Percentiles rank a stretch among this genome's conserved stretches.
phyloP scores from a whole-genome alignment of 345 rosid species.

The Lepidium sativum region DNA sequence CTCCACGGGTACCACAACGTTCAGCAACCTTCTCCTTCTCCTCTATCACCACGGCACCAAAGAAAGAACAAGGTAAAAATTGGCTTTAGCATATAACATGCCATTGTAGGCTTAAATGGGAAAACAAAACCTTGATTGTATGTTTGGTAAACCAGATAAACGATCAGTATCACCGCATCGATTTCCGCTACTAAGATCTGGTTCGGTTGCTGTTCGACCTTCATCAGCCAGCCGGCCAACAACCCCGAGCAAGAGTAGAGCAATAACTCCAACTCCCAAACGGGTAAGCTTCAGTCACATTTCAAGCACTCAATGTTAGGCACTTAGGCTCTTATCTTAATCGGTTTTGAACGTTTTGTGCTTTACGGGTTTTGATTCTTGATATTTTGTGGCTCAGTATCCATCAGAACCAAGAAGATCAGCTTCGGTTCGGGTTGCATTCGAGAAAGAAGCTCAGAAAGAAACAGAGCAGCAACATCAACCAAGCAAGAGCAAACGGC shows the following conservation, averaged over 20 bases:
- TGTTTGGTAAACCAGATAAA: slow-evolving; percentile 43
- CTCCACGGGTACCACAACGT: slow-evolving; percentile 48
- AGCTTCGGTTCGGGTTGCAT: slow-evolving; percentile 52
- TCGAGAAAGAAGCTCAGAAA: slow-evolving; percentile 47
- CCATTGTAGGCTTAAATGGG: background rate
- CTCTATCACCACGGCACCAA: slow-evolving; percentile 40
- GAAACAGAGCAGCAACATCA: slow-evolving; percentile 44
- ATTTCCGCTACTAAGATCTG: slow-evolving; percentile 77
- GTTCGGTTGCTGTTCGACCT: slow-evolving; percentile 52
- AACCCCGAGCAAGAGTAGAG: slow-evolving; percentile 57
- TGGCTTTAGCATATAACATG: background rate
- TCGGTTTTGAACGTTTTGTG: background rate
- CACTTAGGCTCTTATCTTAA: too few species aligned
- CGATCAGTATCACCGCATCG: slow-evolving; percentile 72
- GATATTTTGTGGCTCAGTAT: slow-evolving; percentile 38
- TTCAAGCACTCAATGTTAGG: too few species aligned
- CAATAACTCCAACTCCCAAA: slow-evolving; percentile 64
- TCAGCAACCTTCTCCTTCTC: slow-evolving; percentile 75
- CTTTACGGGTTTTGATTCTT: background rate
- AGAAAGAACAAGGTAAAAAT: slow-evolving; percentile 54
- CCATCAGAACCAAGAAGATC: slow-evolving; percentile 86
- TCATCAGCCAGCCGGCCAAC: slow-evolving; percentile 51
- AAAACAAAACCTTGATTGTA: background rate
- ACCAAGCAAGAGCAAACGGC: slow-evolving; percentile 84
- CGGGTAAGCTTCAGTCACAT: slow-evolving; percentile 37